These are phyloP conservation scores for Xylaria telfairii DNA, from an alignment of 495 filamentous ascomycete species.

Conservation along the genomic window DNA sequence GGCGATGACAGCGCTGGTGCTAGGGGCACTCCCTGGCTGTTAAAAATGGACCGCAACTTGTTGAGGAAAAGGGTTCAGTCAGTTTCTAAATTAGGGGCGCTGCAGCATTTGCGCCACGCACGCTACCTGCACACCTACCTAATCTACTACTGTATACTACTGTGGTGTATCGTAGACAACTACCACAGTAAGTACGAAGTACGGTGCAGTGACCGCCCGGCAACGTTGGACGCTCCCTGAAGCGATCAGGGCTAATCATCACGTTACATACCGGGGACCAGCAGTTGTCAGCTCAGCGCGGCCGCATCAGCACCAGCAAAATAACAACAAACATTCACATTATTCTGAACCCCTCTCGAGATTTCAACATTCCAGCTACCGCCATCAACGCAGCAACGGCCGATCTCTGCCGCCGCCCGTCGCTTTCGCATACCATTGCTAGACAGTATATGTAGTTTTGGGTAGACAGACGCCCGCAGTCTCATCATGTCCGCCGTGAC, in stretches of 20 bases:
- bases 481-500: slow-evolving; percentile 47
- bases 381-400: slow-evolving; percentile 17
- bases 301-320: background rate
- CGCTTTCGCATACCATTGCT: slow-evolving; percentile 18
- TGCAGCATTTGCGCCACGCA: slow-evolving; percentile 13
- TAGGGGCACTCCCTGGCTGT: background rate
- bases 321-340: background rate
- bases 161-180: too few species aligned
- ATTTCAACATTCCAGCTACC: slow-evolving; percentile 2
- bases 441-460: slow-evolving; percentile 23
- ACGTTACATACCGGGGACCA: slow-evolving; percentile 12
- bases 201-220: slow-evolving; percentile 3
- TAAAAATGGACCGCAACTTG: too few species aligned
- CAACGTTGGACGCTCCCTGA: slow-evolving; percentile 10
- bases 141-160: background rate
- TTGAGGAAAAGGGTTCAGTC: slow-evolving; percentile 6
- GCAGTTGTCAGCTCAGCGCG: slow-evolving; percentile 4
- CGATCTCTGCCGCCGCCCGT: background rate
- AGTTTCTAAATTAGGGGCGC: slow-evolving; percentile 19
- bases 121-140: too few species aligned
- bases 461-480: slow-evolving; percentile 15
- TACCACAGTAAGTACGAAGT: background rate
- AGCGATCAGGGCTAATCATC: slow-evolving; percentile 16
- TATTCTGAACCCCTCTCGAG: slow-evolving; percentile 7
- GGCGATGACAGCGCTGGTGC: background rate